phyloP scores from a whole-genome alignment of 2,329 filamentous ascomycete species.

The Fusarium sambucinum region DNA sequence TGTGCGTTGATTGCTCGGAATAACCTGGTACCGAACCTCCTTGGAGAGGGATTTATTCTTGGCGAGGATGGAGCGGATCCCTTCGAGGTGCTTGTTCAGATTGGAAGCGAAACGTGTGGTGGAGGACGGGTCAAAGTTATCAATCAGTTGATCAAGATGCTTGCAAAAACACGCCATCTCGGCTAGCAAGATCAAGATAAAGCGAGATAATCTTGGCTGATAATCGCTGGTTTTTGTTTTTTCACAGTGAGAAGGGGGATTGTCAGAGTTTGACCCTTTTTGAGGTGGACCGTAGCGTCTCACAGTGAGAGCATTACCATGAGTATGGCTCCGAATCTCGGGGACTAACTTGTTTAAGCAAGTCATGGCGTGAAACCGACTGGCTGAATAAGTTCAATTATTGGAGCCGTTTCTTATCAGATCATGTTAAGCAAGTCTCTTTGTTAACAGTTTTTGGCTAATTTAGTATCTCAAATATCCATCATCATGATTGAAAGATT shows the following conservation, averaged over 20 bases:
- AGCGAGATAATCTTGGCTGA: constrained; percentile 20
- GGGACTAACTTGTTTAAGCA: neutral
- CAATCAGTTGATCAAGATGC: constrained; percentile 41
- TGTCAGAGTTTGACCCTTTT: neutral
- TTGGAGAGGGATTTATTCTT: constrained; percentile 48
- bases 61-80: constrained; percentile 44
- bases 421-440: neutral
- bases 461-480: no score
- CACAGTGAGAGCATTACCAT: neutral
- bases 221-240: neutral
- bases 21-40: constrained; percentile 50
- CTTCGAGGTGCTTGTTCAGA: constrained; percentile 48
- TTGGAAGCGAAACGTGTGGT: constrained; percentile 41
- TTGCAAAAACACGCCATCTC: constrained; percentile 44
- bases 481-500: no score
- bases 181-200: constrained; percentile 14
- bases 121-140: constrained; percentile 38
- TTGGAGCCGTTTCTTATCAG: neutral
- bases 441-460: neutral
- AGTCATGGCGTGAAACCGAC: neutral
- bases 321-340: neutral
- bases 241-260: constrained; percentile 39
- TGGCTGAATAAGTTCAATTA: neutral
- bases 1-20: constrained; percentile 50
- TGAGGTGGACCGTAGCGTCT: neutral